Conservation (phyloP, 768 basidiomycete genomes). For the Steccherinum ochraceum region DNA sequence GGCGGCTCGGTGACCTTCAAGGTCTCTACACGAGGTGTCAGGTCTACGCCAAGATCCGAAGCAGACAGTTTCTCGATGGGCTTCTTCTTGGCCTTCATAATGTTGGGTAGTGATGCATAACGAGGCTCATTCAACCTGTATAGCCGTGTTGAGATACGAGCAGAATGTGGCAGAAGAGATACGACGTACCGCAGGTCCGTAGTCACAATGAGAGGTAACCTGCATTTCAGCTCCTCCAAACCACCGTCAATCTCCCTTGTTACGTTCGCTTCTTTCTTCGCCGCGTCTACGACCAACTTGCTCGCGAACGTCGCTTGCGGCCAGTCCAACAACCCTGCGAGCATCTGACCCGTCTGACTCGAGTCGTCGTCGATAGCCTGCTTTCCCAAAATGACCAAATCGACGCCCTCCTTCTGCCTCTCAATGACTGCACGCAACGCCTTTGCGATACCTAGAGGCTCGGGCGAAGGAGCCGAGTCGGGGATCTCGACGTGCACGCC, state of each 20-base stretch:
- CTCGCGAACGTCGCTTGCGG: conserved; percentile 94
- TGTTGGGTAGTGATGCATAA: conserved; percentile 94
- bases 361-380: conserved; percentile 98
- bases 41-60: conserved; percentile 77
- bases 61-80: conserved; percentile 78
- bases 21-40: conserved; percentile 77
- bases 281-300: conserved; percentile 67
- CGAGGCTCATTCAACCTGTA: conserved; percentile 84
- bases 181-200: conserved; percentile 75
- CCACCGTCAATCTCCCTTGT: conserved; percentile 95
- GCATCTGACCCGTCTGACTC: conserved; percentile 95
- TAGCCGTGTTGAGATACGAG: background rate
- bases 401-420: conserved; percentile 49
- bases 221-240: conserved; percentile 71
- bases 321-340: conserved; percentile 89
- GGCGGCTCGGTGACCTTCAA: conserved; percentile 88
- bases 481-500: conserved; percentile 87
- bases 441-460: conserved; percentile 89
- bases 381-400: conserved; percentile 93
- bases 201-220: conserved; percentile 80
- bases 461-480: conserved; percentile 66
- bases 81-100: conserved; percentile 99
- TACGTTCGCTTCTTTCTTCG: conserved; percentile 59
- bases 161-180: background rate
- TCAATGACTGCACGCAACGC: conserved; percentile 74